Percentiles rank a stretch among this genome's conserved stretches.
These are phyloP conservation scores for Hypoxylon perforatum DNA, from an alignment of 495 filamentous ascomycete species.

Conservation along the genomic window DNA sequence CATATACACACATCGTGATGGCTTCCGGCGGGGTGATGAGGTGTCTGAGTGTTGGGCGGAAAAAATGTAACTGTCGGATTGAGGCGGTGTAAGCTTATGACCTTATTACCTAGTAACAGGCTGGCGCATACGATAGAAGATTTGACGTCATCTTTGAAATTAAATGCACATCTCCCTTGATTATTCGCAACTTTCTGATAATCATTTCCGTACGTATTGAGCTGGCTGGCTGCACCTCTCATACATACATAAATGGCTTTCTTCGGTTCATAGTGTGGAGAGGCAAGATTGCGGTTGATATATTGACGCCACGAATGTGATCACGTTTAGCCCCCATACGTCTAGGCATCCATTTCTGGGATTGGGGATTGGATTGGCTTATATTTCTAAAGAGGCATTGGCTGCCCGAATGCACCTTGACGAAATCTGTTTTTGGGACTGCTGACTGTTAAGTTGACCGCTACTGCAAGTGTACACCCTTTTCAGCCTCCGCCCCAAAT, in stretches of 20 bases:
- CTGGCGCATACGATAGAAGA: slow-evolving; percentile 1
- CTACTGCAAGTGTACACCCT: slow-evolving; percentile 15
- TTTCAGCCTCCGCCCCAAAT: slow-evolving; percentile 20
- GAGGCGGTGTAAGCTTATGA: slow-evolving; percentile 25
- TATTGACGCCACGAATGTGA: slow-evolving; percentile 13
- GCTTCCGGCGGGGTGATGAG: background rate
- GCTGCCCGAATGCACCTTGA: slow-evolving; percentile 13
- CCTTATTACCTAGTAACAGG: background rate
- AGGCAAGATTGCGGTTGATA: slow-evolving; percentile 2
- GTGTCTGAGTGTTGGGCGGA: too few species aligned
- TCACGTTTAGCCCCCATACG: slow-evolving; percentile 4
- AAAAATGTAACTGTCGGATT: slow-evolving; percentile 7
- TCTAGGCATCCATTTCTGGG: too few species aligned
- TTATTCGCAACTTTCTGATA: too few species aligned
- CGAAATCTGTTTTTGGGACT: slow-evolving; percentile 5
- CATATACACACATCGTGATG: slow-evolving; percentile 5
- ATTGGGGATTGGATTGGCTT: slow-evolving; percentile 8
- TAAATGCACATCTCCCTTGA: too few species aligned
- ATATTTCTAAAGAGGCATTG: slow-evolving; percentile 9
- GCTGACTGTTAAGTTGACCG: slow-evolving; percentile 30
- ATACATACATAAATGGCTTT: too few species aligned
- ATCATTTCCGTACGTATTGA: too few species aligned
- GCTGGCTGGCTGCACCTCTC: too few species aligned
- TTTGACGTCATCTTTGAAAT: slow-evolving; percentile 10
- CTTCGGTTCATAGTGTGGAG: slow-evolving; percentile 5